Evolutionary conservation across 176 grass and related monocot species (phyloP), one percentile per base, ranked within the genome.

Genomic region (Paspalum notatum): DNA sequence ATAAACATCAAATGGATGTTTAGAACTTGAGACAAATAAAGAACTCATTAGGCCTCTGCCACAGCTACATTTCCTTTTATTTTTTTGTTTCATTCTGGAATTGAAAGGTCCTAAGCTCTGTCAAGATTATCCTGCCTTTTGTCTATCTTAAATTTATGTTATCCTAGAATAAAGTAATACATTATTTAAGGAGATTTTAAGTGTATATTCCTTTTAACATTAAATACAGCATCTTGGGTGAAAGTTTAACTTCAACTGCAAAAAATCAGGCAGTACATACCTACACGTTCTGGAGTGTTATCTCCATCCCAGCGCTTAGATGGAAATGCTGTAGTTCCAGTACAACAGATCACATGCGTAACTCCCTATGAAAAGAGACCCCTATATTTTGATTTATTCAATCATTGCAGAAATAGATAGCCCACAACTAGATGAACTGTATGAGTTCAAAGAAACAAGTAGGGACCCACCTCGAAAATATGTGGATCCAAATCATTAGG

Each of bases 241-340:
- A 64, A 27, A 77, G 27, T 47, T 32, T 48, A 47, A 48, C 21
- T 13, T 51, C 21, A 10, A 84, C 22, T 54, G 25, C 9, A 86
- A 61, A 79, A 87, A 63, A 46, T 56, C 55, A 75, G 20, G 68
- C 48, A 46, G 44, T 39, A 79, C 90, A 1, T 87, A 94, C 92
- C 95, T 78, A 98, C 80, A 87, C 78, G 85, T 91, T 98, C 92
- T 69, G 95, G 92, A 46, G 95, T 98, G 57, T 98, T 98, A 83
- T 98, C 92, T 48, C 95, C 95, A 67, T 92, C 88, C 95, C 95
- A 98, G 25, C 95, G 92, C 67, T 85, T 98, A 49, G 95, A 98
- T n/a, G 95, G 95, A 80, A 98, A 98, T 87, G 95, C 92, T 56
- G 95, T 98, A 77, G 92, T 98, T 80, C 95, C 92, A 83, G 92